Evolutionary conservation across 495 filamentous ascomycete genomes (phyloP).

Genomic region (Mycothermus thermophilus): DNA sequence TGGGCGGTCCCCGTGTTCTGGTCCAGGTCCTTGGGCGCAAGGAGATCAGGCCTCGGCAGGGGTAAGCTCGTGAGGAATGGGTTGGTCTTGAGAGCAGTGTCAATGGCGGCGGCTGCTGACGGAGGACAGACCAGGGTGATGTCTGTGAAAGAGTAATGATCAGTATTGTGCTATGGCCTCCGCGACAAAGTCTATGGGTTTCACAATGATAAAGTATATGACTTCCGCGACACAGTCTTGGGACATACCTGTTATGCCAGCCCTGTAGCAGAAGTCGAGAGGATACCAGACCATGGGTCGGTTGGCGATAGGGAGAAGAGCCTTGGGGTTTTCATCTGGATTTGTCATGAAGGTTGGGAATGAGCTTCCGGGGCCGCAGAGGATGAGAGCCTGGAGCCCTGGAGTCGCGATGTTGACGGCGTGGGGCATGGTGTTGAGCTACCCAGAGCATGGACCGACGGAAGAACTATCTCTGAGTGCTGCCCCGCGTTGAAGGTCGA

Average conservation of each 20-base stretch:
- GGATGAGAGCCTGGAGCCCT: conserved; percentile 84
- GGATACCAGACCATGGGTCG: conserved; percentile 94
- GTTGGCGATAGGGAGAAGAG: conserved; percentile 83
- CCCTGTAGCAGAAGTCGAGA: conserved; percentile 77
- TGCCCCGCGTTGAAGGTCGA: neutral
- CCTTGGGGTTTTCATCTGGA: conserved; percentile 81
- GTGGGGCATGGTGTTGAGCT: conserved; percentile 12
- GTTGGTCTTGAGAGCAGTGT: conserved; percentile 69
- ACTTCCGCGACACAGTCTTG: neutral
- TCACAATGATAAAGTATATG: neutral
- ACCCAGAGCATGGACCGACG: neutral
- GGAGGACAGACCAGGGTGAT: conserved; percentile 76
- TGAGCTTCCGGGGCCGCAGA: conserved; percentile 82
- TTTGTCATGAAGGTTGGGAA: conserved; percentile 86
- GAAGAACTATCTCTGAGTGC: neutral
- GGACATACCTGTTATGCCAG: conserved; percentile 61
- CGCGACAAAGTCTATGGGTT: too few species aligned
- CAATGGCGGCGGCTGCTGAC: conserved; percentile 53
- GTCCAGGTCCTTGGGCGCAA: conserved; percentile 57
- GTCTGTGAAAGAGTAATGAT: too few species aligned
- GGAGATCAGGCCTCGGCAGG: conserved; percentile 54
- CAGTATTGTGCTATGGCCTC: too few species aligned
- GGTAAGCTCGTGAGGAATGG: conserved; percentile 74
- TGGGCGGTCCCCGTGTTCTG: conserved; percentile 78
- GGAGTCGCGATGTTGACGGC: conserved; percentile 41